phyloP scores from a whole-genome alignment of 2,329 filamentous ascomycete genomes.

The Fusarium sp. region DNA sequence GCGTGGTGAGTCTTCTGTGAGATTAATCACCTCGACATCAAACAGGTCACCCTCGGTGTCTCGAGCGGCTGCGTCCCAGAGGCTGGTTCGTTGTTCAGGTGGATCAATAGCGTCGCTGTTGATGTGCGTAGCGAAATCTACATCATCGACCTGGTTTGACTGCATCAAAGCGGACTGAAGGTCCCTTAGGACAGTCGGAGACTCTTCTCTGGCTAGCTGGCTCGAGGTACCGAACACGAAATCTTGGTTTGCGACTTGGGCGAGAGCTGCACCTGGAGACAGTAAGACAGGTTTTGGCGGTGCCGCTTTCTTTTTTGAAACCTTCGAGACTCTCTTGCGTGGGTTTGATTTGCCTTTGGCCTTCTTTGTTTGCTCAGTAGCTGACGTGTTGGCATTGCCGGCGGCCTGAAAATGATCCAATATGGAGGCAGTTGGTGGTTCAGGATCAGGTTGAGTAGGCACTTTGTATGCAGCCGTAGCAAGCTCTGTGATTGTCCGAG shows the following conservation, averaged over 20 bases:
- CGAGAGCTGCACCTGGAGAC: slow-evolving; percentile 76
- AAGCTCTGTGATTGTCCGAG: slow-evolving; percentile 81
- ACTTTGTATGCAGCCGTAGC: slow-evolving; percentile 76
- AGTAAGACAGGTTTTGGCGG: slow-evolving; percentile 66
- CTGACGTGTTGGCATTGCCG: neutral
- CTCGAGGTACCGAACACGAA: slow-evolving; percentile 90
- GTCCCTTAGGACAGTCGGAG: slow-evolving; percentile 72
- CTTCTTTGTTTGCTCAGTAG: slow-evolving; percentile 32
- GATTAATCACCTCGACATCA: slow-evolving; percentile 71
- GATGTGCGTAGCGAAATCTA: slow-evolving; percentile 55
- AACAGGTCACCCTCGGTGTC: slow-evolving; percentile 74
- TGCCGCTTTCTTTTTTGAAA: slow-evolving; percentile 54
- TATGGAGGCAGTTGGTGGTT: slow-evolving; percentile 53
- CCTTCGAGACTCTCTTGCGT: slow-evolving; percentile 48
- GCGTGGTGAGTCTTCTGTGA: slow-evolving; percentile 58
- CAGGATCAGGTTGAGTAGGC: slow-evolving; percentile 48
- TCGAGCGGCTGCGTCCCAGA: slow-evolving; percentile 80
- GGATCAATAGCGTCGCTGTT: slow-evolving; percentile 54
- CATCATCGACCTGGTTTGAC: slow-evolving; percentile 62
- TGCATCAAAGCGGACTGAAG: slow-evolving; percentile 71
- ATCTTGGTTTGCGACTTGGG: slow-evolving; percentile 75
- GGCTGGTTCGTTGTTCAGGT: slow-evolving; percentile 50
- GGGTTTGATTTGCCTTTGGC: slow-evolving; percentile 49
- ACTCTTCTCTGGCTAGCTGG: slow-evolving; percentile 80
- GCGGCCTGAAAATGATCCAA: slow-evolving; percentile 55